Evolutionary conservation across 176 grass and related monocot species (phyloP).

Genomic region (Echinochloa phyllopogon): DNA sequence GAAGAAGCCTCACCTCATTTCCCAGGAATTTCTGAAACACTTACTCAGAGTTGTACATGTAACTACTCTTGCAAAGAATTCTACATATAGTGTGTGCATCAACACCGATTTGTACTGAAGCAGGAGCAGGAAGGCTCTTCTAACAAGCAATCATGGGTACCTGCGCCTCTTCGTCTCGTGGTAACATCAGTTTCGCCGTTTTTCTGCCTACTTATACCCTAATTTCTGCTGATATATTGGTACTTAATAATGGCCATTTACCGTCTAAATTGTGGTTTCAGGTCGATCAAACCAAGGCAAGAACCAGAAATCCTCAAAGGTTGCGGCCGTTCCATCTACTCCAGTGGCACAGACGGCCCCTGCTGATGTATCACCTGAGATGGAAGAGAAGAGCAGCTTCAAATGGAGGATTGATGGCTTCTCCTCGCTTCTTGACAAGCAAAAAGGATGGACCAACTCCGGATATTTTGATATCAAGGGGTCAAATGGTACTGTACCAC

Average conservation of each 20-base stretch:
- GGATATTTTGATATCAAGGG: conserved; percentile 11
- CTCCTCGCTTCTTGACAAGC: conserved; percentile 26
- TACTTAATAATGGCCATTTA: not conserved
- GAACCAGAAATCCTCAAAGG: conserved; percentile 25
- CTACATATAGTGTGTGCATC: not conserved
- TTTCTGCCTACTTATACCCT: not conserved
- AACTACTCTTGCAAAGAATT: not conserved
- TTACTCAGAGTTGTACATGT: not conserved
- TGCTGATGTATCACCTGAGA: not conserved
- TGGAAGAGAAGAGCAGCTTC: conserved; percentile 14
- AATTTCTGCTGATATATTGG: not conserved
- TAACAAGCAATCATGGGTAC: conserved; percentile 26
- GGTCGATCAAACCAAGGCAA: conserved; percentile 1
- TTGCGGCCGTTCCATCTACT: conserved; percentile 6
- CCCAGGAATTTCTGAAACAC: not conserved
- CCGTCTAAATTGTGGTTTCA: not conserved
- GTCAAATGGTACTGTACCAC: conserved; percentile 1
- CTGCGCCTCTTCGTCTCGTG: conserved; percentile 8
- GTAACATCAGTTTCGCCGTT: not conserved
- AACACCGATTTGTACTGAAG: not conserved
- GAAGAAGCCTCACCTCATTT: not conserved
- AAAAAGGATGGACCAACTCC: conserved; percentile 31
- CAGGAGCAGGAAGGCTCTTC: not conserved
- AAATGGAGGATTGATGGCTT: conserved; percentile 34
- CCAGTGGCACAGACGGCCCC: not conserved